Base-by-base conservation (phyloP, 1,284 basidiomycete species). In the Pisolithus thermaeus region DNA sequence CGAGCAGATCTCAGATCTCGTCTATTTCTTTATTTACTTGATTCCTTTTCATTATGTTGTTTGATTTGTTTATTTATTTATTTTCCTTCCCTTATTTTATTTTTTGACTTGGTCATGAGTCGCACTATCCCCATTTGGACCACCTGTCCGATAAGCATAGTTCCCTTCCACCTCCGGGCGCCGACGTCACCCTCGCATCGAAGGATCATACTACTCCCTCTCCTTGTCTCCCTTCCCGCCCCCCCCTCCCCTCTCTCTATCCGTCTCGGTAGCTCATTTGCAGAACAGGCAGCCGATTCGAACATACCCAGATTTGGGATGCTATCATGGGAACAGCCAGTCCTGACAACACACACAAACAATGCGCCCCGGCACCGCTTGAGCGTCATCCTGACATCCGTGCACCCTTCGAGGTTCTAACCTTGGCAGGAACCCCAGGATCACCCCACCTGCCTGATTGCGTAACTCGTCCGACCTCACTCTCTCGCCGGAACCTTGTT, bases 281-380 rank as follows among this genome's bases (percentile, higher is more conserved):
- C 52, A 55, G 44, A 51, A 49, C 44, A 49, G 25, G 14, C 16
- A 35, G 23, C 11, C 16, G 41, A 7, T 16, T 28, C 37, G 41
- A 40, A 35, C 25, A 7, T 7, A 1, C 28, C 32, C 32, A 2
- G 32, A 32, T 14, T 32, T 12, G 32, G n/a, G 11, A 53, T 57
- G 49, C 51, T 58, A 61, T 62, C 60, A 62, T 51, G 62, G 61
- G 63, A 60, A 63, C 63, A 32, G 6, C 3, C 16, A 2, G 12
- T 14, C 11, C 12, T 16, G 20, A 30, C n/a, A 61, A 61, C 54
- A 52, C 1, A 3, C 32, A 38, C 51, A 60, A 55, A 62, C 39
- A 59, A 3, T 14, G 4, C 28, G 43, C 25, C 57, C 61, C 65
- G 64, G 64, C 53, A 65, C 66, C 66, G 65, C 52, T 23, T 52